Evolutionary conservation across 2,329 filamentous ascomycete genomes (phyloP).

Genomic region (Talaromyces sp.): DNA sequence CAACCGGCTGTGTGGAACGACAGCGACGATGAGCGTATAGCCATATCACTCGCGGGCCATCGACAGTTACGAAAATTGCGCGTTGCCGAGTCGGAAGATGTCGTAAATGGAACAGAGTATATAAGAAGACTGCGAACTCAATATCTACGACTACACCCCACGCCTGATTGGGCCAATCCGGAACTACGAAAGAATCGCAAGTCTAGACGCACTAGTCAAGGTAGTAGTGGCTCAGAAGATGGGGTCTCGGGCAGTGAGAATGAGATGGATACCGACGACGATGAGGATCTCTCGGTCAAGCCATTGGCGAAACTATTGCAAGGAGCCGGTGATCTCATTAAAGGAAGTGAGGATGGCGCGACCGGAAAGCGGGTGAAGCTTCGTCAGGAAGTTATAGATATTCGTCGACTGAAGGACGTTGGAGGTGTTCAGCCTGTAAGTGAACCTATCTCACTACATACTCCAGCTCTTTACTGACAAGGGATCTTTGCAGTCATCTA

Average conservation of each 20-base stretch:
- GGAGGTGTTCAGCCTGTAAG: slow-evolving; percentile 65
- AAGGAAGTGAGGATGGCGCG: slow-evolving; percentile 43
- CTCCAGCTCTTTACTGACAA: slow-evolving; percentile 9
- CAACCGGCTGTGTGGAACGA: slow-evolving; percentile 68
- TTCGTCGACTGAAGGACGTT: slow-evolving; percentile 83
- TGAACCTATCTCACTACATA: slow-evolving; percentile 3
- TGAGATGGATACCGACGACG: slow-evolving; percentile 54
- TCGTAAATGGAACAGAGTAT: slow-evolving; percentile 84
- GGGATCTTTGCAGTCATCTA: slow-evolving; percentile 50
- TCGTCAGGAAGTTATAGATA: slow-evolving; percentile 81
- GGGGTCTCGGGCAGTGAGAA: slow-evolving; percentile 39
- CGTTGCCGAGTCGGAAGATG: slow-evolving; percentile 72
- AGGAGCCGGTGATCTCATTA: slow-evolving; percentile 63
- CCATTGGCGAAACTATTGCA: slow-evolving; percentile 77
- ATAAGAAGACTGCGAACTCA: slow-evolving; percentile 72
- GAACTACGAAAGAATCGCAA: slow-evolving; percentile 47
- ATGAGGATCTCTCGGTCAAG: slow-evolving; percentile 55
- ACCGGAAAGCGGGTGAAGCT: slow-evolving; percentile 62
- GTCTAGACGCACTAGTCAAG: slow-evolving; percentile 17
- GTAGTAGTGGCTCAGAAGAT: slow-evolving; percentile 27
- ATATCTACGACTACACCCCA: slow-evolving; percentile 58
- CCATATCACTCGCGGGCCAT: slow-evolving; percentile 72
- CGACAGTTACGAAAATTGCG: slow-evolving; percentile 77
- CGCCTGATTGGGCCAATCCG: slow-evolving; percentile 56
- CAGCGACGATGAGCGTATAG: slow-evolving; percentile 86